Percentiles rank a stretch among this genome's conserved stretches.
These are phyloP conservation scores for Sporothrix luriei DNA, from an alignment of 2,329 filamentous ascomycete species.

Conservation along the genomic window DNA sequence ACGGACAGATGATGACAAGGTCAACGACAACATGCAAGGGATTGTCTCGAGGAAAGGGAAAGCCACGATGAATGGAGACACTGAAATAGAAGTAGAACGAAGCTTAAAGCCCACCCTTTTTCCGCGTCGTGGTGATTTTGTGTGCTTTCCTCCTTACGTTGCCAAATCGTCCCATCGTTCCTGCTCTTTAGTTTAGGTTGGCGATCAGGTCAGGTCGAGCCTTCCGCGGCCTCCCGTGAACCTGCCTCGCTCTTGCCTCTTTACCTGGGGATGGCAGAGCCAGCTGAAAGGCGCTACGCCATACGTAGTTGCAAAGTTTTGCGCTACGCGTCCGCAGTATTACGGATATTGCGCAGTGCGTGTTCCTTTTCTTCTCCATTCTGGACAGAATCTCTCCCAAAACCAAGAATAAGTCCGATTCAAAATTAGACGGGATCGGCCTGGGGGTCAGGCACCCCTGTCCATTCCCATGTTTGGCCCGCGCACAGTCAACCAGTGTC, in stretches of 20 bases:
- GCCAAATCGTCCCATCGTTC: conserved; percentile 1
- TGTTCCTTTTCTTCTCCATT: conserved; percentile 9
- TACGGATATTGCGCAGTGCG: no score
- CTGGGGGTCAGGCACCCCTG: conserved; percentile 26
- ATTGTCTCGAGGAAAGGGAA: conserved; percentile 1
- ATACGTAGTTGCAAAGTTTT: conserved; percentile 1
- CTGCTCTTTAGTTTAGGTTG: not conserved
- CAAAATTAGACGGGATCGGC: conserved; percentile 33
- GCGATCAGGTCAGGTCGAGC: not conserved
- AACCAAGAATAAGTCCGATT: conserved; percentile 13
- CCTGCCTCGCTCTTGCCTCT: conserved; percentile 20
- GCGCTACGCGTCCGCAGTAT: not conserved
- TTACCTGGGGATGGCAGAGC: conserved; percentile 13
- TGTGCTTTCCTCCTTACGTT: not conserved
- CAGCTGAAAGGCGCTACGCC: conserved; percentile 23
- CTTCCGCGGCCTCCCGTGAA: conserved; percentile 28
- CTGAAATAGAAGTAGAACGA: not conserved
- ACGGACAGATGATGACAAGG: conserved; percentile 14
- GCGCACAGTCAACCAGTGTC: not conserved
- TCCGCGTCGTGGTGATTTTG: conserved; percentile 25
- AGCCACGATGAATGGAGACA: conserved; percentile 23
- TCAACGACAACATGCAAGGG: not conserved
- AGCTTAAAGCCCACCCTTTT: conserved; percentile 14
- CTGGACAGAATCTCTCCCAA: not conserved
- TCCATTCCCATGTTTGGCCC: conserved; percentile 10